Conservation (phyloP, 345 rosid genomes). For the Aquilaria yunnanensis region DNA sequence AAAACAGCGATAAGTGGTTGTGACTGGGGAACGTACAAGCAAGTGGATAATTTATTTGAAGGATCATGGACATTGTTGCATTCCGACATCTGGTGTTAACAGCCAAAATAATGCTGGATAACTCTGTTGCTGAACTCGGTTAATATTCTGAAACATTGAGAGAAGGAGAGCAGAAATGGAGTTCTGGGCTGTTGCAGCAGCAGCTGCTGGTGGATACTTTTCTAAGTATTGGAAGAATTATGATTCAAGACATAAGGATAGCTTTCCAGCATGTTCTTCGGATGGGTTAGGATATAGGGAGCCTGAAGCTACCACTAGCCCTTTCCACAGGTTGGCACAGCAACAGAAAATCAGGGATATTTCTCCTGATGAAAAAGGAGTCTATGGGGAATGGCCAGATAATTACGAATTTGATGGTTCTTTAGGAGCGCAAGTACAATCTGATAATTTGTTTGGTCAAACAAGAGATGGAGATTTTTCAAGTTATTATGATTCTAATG, state of each 20-base stretch:
- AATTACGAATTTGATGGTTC: constrained; percentile 13
- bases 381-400: constrained; percentile 18
- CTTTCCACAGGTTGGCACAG: constrained; percentile 11
- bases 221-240: constrained; percentile 45
- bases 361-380: constrained; percentile 13
- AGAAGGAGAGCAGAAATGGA: constrained; percentile 44
- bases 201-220: constrained; percentile 74
- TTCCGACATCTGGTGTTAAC: constrained; percentile 15
- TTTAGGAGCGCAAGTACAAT: constrained; percentile 32
- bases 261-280: constrained; percentile 24
- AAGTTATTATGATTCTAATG: constrained; percentile 18
- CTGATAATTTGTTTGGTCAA: constrained; percentile 18
- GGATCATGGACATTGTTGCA: constrained; percentile 17
- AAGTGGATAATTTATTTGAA: background rate
- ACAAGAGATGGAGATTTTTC: constrained; percentile 20
- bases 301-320: constrained; percentile 22
- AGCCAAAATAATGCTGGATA: constrained; percentile 11
- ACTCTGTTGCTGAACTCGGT: constrained; percentile 22
- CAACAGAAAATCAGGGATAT: constrained; percentile 27
- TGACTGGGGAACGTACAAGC: background rate
- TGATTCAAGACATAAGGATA: constrained; percentile 24
- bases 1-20: constrained; percentile 1
- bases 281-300: constrained; percentile 24
- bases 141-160: constrained; percentile 6
- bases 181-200: constrained; percentile 63